Conservation (phyloP, 495 filamentous ascomycete genomes). For the Articulospora tetracladia region DNA sequence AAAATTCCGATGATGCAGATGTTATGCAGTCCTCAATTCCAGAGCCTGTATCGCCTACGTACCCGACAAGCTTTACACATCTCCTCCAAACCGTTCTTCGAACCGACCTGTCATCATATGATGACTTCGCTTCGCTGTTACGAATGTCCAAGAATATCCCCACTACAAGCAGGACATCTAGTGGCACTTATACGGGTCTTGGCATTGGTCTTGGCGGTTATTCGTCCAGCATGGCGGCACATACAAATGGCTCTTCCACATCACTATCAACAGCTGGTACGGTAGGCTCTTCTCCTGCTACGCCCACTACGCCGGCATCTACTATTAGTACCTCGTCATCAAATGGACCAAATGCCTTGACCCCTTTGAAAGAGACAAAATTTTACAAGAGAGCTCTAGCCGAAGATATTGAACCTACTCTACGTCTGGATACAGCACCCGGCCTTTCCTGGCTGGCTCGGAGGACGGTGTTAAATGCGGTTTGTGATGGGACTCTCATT, state of each 20-base stretch:
- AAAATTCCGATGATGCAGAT: conserved; percentile 36
- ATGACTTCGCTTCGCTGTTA: conserved; percentile 80
- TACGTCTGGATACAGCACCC: conserved; percentile 83
- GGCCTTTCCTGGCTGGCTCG: conserved; percentile 91
- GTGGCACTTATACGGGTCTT: conserved; percentile 62
- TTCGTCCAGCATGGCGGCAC: conserved; percentile 20
- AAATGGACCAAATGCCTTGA: conserved; percentile 24
- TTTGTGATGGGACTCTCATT: conserved; percentile 80
- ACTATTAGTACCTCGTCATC: conserved; percentile 37
- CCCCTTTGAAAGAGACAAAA: conserved; percentile 73
- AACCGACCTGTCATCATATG: conserved; percentile 73
- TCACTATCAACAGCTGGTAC: conserved; percentile 28
- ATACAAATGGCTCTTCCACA: conserved; percentile 29
- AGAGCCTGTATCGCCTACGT: conserved; percentile 66
- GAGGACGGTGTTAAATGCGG: conserved; percentile 73
- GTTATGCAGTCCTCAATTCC: conserved; percentile 39
- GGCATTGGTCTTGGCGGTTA: conserved; percentile 50
- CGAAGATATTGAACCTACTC: conserved; percentile 92
- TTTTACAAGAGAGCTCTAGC: conserved; percentile 86
- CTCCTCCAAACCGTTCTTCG: conserved; percentile 79
- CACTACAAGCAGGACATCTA: conserved; percentile 55
- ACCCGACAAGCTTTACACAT: conserved; percentile 81
- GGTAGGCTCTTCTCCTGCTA: conserved; percentile 41
- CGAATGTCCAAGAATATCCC: conserved; percentile 59
- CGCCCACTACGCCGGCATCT: conserved; percentile 48